A percentile compares a stretch with the other conserved stretches of the same genome.
Evolutionary conservation across 2,329 filamentous ascomycete genomes (phyloP).

Genomic region (Kalmusia sp.): DNA sequence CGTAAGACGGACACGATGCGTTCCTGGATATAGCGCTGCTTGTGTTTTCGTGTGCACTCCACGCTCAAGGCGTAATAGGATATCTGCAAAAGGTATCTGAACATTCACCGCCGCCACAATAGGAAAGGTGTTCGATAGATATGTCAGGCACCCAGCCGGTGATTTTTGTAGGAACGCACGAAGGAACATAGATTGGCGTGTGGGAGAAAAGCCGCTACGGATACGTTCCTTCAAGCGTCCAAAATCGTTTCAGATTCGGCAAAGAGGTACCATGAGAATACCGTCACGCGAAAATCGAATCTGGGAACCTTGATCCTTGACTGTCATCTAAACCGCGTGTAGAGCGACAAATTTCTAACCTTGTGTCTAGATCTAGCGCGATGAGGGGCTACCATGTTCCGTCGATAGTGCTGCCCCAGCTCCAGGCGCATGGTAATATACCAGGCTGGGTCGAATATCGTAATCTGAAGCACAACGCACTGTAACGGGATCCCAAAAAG

Average conservation of each 20-base stretch:
- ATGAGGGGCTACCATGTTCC: not conserved
- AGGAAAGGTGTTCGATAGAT: no score
- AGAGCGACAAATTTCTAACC: not conserved
- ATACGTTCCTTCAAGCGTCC: no score
- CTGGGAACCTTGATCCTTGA: not conserved
- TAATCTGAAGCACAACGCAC: not conserved
- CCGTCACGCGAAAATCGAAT: not conserved
- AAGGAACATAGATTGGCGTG: not conserved
- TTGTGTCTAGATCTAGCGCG: not conserved
- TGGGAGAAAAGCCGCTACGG: no score
- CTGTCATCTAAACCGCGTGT: not conserved
- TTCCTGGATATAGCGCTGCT: not conserved
- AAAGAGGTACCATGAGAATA: no score
- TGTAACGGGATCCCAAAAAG: no score
- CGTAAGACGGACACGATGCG: not conserved
- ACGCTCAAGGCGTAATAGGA: not conserved
- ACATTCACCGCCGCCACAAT: no score
- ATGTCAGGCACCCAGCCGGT: not conserved
- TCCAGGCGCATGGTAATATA: not conserved
- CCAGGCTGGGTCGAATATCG: not conserved
- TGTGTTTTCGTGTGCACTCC: not conserved
- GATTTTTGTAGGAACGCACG: not conserved
- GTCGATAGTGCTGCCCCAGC: not conserved
- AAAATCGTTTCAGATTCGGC: not conserved
- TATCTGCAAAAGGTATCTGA: no score